Evolutionary conservation across 345 rosid species (phyloP), one percentile per base, ranked within the genome.

Genomic region (Kandelia obovata): DNA sequence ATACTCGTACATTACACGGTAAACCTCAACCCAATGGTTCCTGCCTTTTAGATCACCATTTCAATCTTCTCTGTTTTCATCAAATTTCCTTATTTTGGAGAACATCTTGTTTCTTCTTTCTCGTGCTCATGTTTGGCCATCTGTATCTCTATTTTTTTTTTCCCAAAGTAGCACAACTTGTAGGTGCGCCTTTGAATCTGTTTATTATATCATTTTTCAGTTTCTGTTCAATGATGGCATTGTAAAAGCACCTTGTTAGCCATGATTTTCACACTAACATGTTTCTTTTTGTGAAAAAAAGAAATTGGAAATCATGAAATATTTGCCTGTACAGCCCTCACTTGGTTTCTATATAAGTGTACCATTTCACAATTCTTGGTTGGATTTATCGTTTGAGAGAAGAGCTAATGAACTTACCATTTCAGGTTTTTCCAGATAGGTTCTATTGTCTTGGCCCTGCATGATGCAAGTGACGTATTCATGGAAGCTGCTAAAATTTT

Each of bases 401-500:
- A 25, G 59, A 30, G 53, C 61, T 53, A 49, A 30, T 39, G 23
- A 27, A 47, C 26, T 55, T 31, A 27, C 25, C n/a, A 30, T 16
- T 69, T 53, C 84, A 92, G 98, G 49, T 90, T 92, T 81, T 90
- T 90, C 78, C 90, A 82, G 56, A 85, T 92, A 71, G 99, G 98
- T 53, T 73, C 94, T 34, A 82, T 96, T 62, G 76, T 89, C 77
- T 83, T 90, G 65, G 97, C 99, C 58, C 83, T 96, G 68, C 99
- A 92, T 67, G 98, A 96, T 82, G 97, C 85, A 37, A 92, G 98
- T 76, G 98, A 92, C 47, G 88, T 90, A 27, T 89, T 96, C 75
- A 49, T 92, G 80, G 98, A 96, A 85, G 88, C 90, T 61, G 97
- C 99, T 65, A 96, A 96, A 83, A 85, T 96, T 53, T 92, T 81